Percentiles rank a stretch among this genome's conserved stretches.
These are phyloP conservation scores for Hypomyces rosellus DNA, from an alignment of 2,329 filamentous ascomycete genomes.

Conservation along the genomic window DNA sequence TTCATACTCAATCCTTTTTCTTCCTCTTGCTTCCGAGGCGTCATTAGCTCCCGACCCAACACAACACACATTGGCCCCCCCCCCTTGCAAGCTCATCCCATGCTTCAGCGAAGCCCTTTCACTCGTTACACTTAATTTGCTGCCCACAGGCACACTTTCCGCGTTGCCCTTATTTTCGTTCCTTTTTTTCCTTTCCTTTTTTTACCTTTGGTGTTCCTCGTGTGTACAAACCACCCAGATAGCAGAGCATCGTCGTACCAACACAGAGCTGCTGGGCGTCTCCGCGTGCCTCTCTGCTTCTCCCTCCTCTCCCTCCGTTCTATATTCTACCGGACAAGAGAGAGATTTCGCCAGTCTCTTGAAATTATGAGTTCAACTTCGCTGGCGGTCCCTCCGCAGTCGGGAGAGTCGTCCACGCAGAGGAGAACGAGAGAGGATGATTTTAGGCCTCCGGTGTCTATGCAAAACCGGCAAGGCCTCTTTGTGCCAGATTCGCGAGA, in stretches of 20 bases:
- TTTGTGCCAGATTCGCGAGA: conserved; percentile 20
- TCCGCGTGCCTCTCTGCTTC: not conserved
- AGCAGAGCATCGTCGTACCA: too few relatives aligned
- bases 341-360: not conserved
- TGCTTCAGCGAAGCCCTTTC: not conserved
- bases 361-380: not conserved
- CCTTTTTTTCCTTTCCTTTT: not conserved
- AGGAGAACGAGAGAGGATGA: conserved; percentile 6
- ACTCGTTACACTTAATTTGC: not conserved
- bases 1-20: not conserved
- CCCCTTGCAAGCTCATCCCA: too few relatives aligned
- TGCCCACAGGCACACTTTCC: too few relatives aligned
- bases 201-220: too few relatives aligned
- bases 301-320: not conserved
- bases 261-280: not conserved
- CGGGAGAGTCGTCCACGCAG: conserved; percentile 6
- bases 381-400: not conserved
- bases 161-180: not conserved
- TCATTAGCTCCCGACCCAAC: too few relatives aligned
- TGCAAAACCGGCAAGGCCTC: conserved; percentile 11
- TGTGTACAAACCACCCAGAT: too few relatives aligned
- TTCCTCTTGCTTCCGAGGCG: not conserved
- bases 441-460: conserved; percentile 12
- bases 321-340: not conserved
- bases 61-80: too few relatives aligned